A percentile compares a stretch with the other conserved stretches of the same genome.
Evolutionary conservation across 2,329 filamentous ascomycete species (phyloP).

Genomic region (Elsinoe necatrix): DNA sequence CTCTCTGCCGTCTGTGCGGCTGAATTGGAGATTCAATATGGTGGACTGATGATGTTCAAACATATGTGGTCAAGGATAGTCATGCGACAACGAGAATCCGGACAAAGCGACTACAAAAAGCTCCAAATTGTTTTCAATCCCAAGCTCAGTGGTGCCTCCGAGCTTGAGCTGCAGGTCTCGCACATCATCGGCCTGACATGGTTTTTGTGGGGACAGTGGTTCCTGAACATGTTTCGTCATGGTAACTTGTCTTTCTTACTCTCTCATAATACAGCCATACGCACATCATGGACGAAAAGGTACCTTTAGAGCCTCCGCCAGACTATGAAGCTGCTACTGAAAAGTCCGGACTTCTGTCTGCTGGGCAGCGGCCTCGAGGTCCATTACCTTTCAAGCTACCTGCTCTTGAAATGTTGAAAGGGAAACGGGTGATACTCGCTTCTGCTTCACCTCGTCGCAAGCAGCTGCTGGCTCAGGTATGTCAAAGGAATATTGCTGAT

Average conservation of each 20-base stretch:
- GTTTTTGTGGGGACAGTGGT: not conserved
- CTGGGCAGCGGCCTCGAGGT: conserved; percentile 31
- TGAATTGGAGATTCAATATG: too few relatives aligned
- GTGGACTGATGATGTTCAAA: too few relatives aligned
- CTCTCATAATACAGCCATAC: not conserved
- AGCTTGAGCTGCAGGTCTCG: conserved; percentile 8
- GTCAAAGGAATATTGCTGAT: conserved; percentile 11
- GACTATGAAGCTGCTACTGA: conserved; percentile 33
- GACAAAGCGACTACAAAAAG: too few relatives aligned
- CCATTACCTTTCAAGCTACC: conserved; percentile 69
- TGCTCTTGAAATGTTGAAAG: conserved; percentile 65
- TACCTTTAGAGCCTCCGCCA: conserved; percentile 36
- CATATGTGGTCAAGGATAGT: too few relatives aligned
- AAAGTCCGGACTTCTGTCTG: conserved; percentile 19
- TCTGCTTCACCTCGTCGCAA: conserved; percentile 80
- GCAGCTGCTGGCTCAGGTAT: conserved; percentile 66
- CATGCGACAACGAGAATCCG: too few relatives aligned
- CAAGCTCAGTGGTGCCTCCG: too few relatives aligned
- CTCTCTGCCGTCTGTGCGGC: not conserved
- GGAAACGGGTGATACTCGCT: conserved; percentile 77
- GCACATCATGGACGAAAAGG: conserved; percentile 25
- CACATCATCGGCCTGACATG: not conserved
- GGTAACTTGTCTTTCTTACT: not conserved
- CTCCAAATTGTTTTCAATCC: too few relatives aligned
- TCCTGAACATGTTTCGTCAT: conserved; percentile 4